Evolutionary conservation across 768 basidiomycete species (phyloP), one percentile per base, ranked within the genome.

Genomic region (Leccinum ochraceum): DNA sequence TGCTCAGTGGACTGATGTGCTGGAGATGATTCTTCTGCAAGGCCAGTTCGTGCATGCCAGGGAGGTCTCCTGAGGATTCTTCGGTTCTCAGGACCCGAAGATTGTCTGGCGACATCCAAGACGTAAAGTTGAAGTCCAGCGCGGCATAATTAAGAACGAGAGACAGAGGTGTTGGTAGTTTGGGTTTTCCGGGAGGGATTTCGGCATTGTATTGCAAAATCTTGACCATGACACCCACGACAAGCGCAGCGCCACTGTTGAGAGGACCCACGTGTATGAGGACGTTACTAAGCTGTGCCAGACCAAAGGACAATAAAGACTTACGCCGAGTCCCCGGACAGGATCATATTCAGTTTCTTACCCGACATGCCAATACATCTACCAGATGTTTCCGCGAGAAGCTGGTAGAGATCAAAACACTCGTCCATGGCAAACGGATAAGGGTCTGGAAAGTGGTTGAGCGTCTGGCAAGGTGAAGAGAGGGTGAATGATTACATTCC

Each of bases 341-440:
- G 69, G 59, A 98, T 84, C 30, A 95, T 79, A 64, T 87, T 88
- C 20, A 98, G 76, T 66, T 83, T 81, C 64, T 81, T 83, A n/a
- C 92, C 93, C 16, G 88, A 88, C 86, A 98, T 94, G 5, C 96
- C 96, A 57, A 99, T 85, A 22, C 86, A 78, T 53, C 80, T 76
- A 9, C 95, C 97, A 61, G 80, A 87, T 16, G 92, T 89, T 72
- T 92, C 89, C 20, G 89, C 83, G 22, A 99, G 78, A 8, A 92
- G 78, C 32, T 85, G 82, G 73, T 97, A 99, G 6, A 85, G 82
- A 76, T 98, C 97, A 73, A 94, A 97, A 16, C 89, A 89, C 68
- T 98, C 95, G 72, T 98, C 95, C 62, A 95, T 89, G 5, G 95
- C 94, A 74, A 91, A 98, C 0, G 97, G 97, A 74, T 94, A 99